Conservation (phyloP, 2,329 filamentous ascomycete genomes). For the Trichoderma sp. region DNA sequence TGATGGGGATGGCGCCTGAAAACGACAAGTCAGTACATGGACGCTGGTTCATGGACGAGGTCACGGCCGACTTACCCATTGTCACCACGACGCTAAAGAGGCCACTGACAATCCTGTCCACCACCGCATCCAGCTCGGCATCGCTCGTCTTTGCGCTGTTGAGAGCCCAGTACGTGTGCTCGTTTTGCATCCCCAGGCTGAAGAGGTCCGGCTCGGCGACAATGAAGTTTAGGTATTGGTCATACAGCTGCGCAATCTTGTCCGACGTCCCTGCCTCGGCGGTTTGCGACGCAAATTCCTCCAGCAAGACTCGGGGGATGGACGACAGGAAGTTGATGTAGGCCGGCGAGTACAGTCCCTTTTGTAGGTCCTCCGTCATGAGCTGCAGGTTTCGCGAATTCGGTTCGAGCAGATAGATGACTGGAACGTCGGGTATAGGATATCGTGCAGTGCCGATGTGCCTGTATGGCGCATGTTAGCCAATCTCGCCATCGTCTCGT, state of each 20-base stretch:
- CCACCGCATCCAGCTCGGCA: slow-evolving; percentile 80
- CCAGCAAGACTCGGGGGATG: slow-evolving; percentile 83
- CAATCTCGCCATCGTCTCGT: neutral
- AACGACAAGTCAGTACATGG: slow-evolving; percentile 8
- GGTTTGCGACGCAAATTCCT: slow-evolving; percentile 91
- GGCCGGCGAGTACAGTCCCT: slow-evolving; percentile 86
- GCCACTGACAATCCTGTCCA: slow-evolving; percentile 91
- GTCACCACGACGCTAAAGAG: slow-evolving; percentile 99
- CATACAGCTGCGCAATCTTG: slow-evolving; percentile 87
- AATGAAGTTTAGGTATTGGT: slow-evolving; percentile 97
- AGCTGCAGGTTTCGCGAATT: slow-evolving; percentile 75
- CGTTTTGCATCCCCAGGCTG: slow-evolving; percentile 87
- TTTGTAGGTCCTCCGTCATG: slow-evolving; percentile 84
- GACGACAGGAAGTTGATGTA: slow-evolving; percentile 98
- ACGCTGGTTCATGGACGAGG: neutral
- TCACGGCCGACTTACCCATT: slow-evolving; percentile 66
- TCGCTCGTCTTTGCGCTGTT: slow-evolving; percentile 92
- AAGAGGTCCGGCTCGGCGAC: slow-evolving; percentile 95
- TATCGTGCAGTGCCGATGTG: slow-evolving; percentile 81
- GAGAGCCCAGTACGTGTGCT: slow-evolving; percentile 90
- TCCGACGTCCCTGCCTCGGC: slow-evolving; percentile 83
- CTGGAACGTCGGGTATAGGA: slow-evolving; percentile 93
- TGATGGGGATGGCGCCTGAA: slow-evolving; percentile 85
- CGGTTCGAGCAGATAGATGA: slow-evolving; percentile 94
- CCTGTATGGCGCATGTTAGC: slow-evolving; percentile 47